Percentiles rank a stretch among this genome's conserved stretches.
phyloP scores from a whole-genome alignment of 495 filamentous ascomycete species.

The Hypoxylon crocopeplum region DNA sequence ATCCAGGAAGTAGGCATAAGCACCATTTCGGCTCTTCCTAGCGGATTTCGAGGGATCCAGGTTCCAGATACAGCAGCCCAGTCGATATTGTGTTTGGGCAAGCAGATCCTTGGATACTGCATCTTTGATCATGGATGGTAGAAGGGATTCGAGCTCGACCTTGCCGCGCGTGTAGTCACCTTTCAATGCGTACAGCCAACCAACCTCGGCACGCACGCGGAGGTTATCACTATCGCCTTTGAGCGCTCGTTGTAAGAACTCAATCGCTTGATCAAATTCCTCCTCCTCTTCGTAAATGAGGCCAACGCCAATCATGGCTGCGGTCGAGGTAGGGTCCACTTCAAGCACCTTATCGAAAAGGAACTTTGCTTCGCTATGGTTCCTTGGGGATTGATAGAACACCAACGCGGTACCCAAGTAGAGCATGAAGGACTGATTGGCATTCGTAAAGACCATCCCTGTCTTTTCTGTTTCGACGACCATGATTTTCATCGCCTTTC shows the following conservation, averaged over 20 bases:
- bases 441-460: conserved; percentile 70
- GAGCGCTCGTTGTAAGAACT: conserved; percentile 77
- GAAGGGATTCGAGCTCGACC: conserved; percentile 70
- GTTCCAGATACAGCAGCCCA: conserved; percentile 91
- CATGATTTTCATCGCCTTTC: conserved; percentile 69
- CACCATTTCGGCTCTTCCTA: conserved; percentile 73
- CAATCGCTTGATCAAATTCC: conserved; percentile 78
- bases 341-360: conserved; percentile 82
- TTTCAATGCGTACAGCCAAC: conserved; percentile 87
- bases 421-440: conserved; percentile 73
- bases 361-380: conserved; percentile 83
- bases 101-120: conserved; percentile 69
- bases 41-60: conserved; percentile 71
- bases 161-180: conserved; percentile 72
- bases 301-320: conserved; percentile 87
- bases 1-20: conserved; percentile 82
- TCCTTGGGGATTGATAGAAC: conserved; percentile 83
- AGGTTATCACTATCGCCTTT: conserved; percentile 72
- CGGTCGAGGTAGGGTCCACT: conserved; percentile 72
- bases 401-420: conserved; percentile 83
- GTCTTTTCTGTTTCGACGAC: conserved; percentile 66
- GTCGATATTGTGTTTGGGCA: conserved; percentile 83
- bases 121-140: conserved; percentile 51
- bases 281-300: conserved; percentile 92
- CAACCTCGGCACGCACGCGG: conserved; percentile 79